phyloP scores from a whole-genome alignment of 129 eudicot genomes.

The Dittrichia graveolens region DNA sequence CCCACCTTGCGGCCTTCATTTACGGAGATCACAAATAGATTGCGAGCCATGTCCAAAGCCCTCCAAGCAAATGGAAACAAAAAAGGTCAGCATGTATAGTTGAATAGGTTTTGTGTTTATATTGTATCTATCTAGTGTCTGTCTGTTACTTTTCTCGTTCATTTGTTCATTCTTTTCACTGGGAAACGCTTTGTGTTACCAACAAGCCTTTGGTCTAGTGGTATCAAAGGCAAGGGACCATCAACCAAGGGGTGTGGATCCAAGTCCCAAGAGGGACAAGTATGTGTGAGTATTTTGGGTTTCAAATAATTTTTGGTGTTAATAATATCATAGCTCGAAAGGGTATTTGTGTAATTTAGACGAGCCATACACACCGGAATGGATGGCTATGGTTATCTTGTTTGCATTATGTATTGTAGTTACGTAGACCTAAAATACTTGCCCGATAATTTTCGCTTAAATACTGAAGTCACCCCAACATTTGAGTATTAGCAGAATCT shows the following conservation, averaged over 20 bases:
- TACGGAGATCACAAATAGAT: constrained; percentile 59
- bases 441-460: too few relatives aligned
- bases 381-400: constrained; percentile 20
- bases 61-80: constrained; percentile 48
- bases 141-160: constrained; percentile 22
- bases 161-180: constrained; percentile 40
- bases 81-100: constrained; percentile 28
- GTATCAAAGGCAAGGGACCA: too few relatives aligned
- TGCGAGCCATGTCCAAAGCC: constrained; percentile 60
- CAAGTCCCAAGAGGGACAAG: too few relatives aligned
- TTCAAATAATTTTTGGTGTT: neutral
- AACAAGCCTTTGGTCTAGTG: too few relatives aligned
- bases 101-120: constrained; percentile 13
- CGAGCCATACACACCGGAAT: constrained; percentile 9
- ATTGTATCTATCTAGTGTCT: constrained; percentile 28
- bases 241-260: too few relatives aligned
- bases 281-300: too few relatives aligned
- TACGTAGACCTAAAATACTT: too few relatives aligned
- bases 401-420: neutral
- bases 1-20: constrained; percentile 77
- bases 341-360: constrained; percentile 30
- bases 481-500: too few relatives aligned
- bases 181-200: constrained; percentile 7
- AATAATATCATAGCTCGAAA: constrained; percentile 21
- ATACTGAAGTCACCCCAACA: too few relatives aligned